phyloP scores from a whole-genome alignment of 352 stramenopile species.

The Phytophthora syringae region DNA sequence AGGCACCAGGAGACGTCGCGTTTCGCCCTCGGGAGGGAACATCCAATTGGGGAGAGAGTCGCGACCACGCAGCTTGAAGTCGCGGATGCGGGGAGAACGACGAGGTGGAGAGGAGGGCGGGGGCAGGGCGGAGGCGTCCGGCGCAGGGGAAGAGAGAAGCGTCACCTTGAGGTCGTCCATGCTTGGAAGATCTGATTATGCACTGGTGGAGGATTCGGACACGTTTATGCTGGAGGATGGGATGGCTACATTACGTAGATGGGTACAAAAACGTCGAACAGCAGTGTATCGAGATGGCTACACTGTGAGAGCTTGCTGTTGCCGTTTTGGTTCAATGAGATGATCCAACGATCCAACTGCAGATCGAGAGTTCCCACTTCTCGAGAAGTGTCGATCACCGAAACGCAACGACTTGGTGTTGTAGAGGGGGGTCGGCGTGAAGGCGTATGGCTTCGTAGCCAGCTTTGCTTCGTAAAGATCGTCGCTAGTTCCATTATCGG shows the following conservation, averaged over 20 bases:
- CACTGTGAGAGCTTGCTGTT: no score
- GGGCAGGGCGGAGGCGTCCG: constrained; percentile 18
- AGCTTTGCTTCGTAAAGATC: neutral
- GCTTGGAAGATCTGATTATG: constrained; percentile 25
- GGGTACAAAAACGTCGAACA: no score
- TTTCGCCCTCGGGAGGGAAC: constrained; percentile 50
- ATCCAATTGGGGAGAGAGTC: constrained; percentile 44
- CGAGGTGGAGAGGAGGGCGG: constrained; percentile 16
- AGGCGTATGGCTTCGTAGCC: no score
- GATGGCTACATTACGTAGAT: neutral
- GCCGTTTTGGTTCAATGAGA: no score
- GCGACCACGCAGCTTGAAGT: constrained; percentile 24
- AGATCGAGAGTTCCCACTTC: no score
- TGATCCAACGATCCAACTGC: no score
- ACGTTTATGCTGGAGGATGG: constrained; percentile 16
- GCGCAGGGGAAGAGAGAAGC: constrained; percentile 37
- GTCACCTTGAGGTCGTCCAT: constrained; percentile 63
- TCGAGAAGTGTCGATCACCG: no score
- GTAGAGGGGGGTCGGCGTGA: no score
- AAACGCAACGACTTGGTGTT: no score
- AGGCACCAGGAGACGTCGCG: constrained; percentile 34
- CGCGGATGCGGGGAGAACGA: constrained; percentile 24
- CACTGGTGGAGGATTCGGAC: neutral
- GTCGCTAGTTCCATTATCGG: no score
- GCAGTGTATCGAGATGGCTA: no score